Evolutionary conservation across 371 early-diverging fungal genomes (phyloP), one percentile per base, ranked within the genome.

Genomic region (Mucor indicus): DNA sequence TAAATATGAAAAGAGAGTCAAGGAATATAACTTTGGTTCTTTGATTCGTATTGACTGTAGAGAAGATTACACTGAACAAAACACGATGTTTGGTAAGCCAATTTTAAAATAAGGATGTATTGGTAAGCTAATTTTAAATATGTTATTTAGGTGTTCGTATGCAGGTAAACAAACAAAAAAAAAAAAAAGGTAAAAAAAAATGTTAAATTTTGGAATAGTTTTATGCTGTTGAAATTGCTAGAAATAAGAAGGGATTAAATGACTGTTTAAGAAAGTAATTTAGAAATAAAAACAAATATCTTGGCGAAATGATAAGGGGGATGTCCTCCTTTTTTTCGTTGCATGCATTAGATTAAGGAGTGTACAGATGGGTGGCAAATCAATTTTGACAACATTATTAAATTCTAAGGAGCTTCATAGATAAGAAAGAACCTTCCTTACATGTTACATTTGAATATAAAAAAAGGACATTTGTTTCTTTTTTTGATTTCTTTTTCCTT

Each of bases 1-100:
- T 69, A 81, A 84, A 72, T 94, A 86, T 64, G 92, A 94, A 60
- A 85, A 86, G 53, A 73, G 72, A 43, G 86, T 93, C n/a, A 75
- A 80, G 29, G 94, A 94, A 60, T 93, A 72, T 67, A 94, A 93
- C 72, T 94, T 93, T 81, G 96, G 95, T 4, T 84, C 91, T 10
- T 72, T 95, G 64, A 71, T 95, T 47, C 81, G 96, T 53, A 84
- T 84, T 46, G 81, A 87, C 54, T 73, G 78, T 50, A 71, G 67
- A 38, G 80, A 87, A 29, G 93, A 86, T 44, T 95, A 93, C 62
- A 80, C 84, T 4, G 83, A 84, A 48, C 81, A 88, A 33, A 95
- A 93, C 71, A 73, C 88, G 1, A 87, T 93, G 78, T 93, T 95
- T 70, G 95, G 84, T 80, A 81, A 66, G 67, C 23, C 1, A 20